phyloP scores from a whole-genome alignment of 805 yeast genomes.

The Candida bentonensis region DNA sequence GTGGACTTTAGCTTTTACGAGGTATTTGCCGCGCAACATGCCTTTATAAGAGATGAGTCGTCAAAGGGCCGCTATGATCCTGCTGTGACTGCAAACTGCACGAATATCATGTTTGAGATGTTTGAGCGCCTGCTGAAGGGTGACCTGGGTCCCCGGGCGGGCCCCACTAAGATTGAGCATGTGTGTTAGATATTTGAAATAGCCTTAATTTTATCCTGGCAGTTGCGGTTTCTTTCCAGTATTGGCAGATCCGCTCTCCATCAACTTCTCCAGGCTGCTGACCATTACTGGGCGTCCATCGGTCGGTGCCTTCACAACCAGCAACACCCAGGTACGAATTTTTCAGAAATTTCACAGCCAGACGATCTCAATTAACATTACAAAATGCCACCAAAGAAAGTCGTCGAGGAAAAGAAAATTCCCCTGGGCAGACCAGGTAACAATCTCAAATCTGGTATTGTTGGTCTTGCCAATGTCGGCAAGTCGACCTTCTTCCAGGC shows the following conservation, averaged over 20 bases:
- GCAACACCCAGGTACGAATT: no score
- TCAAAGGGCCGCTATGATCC: constrained; percentile 75
- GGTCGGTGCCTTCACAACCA: no score
- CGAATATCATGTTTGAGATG: constrained; percentile 54
- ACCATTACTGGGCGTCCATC: no score
- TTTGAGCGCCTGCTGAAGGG: constrained; percentile 54
- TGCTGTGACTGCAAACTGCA: constrained; percentile 55
- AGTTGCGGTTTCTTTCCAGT: no score
- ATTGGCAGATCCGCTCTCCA: no score
- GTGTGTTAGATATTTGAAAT: constrained; percentile 33
- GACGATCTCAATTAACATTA: background rate
- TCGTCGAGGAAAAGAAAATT: constrained; percentile 55
- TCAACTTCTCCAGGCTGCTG: no score
- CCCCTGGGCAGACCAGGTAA: constrained; percentile 76
- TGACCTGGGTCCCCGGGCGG: constrained; percentile 53
- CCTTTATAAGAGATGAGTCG: constrained; percentile 64
- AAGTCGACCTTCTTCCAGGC: constrained; percentile 97
- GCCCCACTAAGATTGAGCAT: constrained; percentile 39
- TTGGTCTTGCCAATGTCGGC: constrained; percentile 78
- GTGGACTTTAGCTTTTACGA: constrained; percentile 62
- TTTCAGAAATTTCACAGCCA: no score
- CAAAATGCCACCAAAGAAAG: constrained; percentile 65
- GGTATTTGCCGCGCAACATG: constrained; percentile 69
- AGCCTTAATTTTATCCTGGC: no score
- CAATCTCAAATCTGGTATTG: constrained; percentile 70